Evolutionary conservation across 352 stramenopile genomes (phyloP).

Genomic region (Globisporangium canariense): DNA sequence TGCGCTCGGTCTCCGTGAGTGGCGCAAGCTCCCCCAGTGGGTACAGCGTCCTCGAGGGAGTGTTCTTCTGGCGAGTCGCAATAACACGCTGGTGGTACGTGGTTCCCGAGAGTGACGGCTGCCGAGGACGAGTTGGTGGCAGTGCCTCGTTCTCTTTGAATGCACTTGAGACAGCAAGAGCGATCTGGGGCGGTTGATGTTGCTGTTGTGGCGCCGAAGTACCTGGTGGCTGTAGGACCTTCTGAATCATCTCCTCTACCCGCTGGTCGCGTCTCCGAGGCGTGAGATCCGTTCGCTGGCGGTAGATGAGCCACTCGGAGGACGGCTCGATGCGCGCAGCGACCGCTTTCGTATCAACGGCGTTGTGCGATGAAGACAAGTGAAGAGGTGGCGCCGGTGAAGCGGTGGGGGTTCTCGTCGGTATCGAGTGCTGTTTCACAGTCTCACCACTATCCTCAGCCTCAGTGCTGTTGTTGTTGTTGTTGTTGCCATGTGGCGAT

Average conservation of each 20-base stretch:
- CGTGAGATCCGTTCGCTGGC: constrained; percentile 36
- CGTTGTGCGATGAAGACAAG: constrained; percentile 6
- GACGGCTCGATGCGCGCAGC: constrained; percentile 27
- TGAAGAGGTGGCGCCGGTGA: not conserved
- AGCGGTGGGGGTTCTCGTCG: not conserved
- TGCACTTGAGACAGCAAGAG: constrained; percentile 8
- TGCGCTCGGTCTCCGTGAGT: constrained; percentile 29
- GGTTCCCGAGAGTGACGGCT: constrained; percentile 29
- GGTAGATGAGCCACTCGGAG: constrained; percentile 63
- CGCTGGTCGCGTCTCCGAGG: constrained; percentile 38
- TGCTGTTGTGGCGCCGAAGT: not conserved
- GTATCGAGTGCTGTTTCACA: not conserved
- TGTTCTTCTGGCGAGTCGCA: constrained; percentile 15
- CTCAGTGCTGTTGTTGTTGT: not conserved
- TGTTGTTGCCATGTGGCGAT: not conserved
- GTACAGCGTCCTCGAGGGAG: constrained; percentile 7
- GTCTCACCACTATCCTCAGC: not conserved
- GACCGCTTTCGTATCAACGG: constrained; percentile 21
- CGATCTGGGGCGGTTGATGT: not conserved
- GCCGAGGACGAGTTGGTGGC: constrained; percentile 20
- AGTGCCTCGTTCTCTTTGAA: constrained; percentile 6
- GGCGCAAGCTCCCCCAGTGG: constrained; percentile 17
- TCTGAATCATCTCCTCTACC: constrained; percentile 41
- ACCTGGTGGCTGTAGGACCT: constrained; percentile 13
- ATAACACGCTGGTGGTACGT: constrained; percentile 42